Evolutionary conservation across 768 basidiomycete species (phyloP).

Genomic region (Boletus rex-veris): DNA sequence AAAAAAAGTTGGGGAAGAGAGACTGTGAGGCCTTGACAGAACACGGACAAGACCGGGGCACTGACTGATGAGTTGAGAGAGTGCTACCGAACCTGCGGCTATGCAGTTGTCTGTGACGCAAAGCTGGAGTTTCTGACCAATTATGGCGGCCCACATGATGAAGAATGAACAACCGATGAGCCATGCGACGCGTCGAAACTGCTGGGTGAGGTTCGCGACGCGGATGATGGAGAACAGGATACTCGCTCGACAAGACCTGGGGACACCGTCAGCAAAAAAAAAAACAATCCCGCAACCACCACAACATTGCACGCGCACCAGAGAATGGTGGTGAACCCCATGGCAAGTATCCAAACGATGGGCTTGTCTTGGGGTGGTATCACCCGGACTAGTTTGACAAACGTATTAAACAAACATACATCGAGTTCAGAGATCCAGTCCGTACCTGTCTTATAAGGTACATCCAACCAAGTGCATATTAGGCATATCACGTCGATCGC

Average conservation of each 20-base stretch:
- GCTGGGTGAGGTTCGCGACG: slow-evolving; percentile 8
- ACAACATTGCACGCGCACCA: slow-evolving; percentile 13
- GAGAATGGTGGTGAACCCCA: slow-evolving; percentile 17
- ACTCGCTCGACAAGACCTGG: slow-evolving; percentile 25
- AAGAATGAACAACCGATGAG: slow-evolving; percentile 16
- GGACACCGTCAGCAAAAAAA: neutral
- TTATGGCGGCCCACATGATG: slow-evolving; percentile 23
- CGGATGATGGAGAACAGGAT: slow-evolving; percentile 25
- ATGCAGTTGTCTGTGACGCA: slow-evolving; percentile 4
- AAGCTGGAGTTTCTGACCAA: slow-evolving; percentile 14
- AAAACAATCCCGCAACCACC: neutral
- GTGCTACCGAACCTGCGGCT: neutral
- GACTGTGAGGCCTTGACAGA: too few relatives aligned
- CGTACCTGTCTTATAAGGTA: slow-evolving; percentile 1
- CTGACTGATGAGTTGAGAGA: slow-evolving; percentile 25
- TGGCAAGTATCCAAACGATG: slow-evolving; percentile 9
- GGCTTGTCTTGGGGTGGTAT: neutral
- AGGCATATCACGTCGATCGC: slow-evolving; percentile 15
- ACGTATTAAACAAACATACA: neutral
- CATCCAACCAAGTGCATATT: slow-evolving; percentile 3
- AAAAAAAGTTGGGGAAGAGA: too few relatives aligned
- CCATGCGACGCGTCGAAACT: neutral
- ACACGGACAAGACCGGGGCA: neutral
- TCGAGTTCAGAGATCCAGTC: too few relatives aligned
- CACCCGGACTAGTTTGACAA: neutral